These are phyloP conservation scores for Candida manassasensis DNA, from an alignment of 805 yeast genomes.

Conservation along the genomic window DNA sequence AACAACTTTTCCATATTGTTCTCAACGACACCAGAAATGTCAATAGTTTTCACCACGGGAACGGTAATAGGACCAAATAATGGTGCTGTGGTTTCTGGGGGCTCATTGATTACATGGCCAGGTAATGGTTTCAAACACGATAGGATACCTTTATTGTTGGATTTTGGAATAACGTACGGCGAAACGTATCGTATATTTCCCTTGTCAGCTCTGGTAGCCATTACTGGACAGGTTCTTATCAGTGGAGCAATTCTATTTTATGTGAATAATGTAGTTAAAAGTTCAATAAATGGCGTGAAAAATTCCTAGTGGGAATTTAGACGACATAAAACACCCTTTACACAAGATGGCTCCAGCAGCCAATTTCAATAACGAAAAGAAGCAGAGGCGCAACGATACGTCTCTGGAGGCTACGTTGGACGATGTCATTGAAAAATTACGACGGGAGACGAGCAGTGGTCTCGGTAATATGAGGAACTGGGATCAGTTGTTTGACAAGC, in stretches of 20 bases:
- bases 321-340: no score
- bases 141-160: constrained; percentile 3
- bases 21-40: constrained; percentile 12
- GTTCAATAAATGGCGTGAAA: neutral
- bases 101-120: no score
- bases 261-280: no score
- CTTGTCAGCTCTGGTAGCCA: neutral
- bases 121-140: constrained; percentile 1
- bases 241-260: no score
- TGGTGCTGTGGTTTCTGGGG: neutral
- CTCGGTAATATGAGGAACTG: constrained; percentile 35
- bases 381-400: neutral
- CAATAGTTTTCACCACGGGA: constrained; percentile 15
- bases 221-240: no score
- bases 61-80: constrained; percentile 4
- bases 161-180: constrained; percentile 1
- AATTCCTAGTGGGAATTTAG: neutral
- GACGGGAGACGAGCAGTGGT: constrained; percentile 9
- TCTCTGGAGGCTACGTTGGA: neutral
- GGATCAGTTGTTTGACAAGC: constrained; percentile 32
- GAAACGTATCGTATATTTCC: constrained; percentile 1
- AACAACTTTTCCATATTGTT: constrained; percentile 10
- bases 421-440: constrained; percentile 3
- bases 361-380: neutral
- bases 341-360: neutral